These are phyloP conservation scores for Plantago ovata DNA, from an alignment of 257 asterid genomes.

Conservation along the genomic window DNA sequence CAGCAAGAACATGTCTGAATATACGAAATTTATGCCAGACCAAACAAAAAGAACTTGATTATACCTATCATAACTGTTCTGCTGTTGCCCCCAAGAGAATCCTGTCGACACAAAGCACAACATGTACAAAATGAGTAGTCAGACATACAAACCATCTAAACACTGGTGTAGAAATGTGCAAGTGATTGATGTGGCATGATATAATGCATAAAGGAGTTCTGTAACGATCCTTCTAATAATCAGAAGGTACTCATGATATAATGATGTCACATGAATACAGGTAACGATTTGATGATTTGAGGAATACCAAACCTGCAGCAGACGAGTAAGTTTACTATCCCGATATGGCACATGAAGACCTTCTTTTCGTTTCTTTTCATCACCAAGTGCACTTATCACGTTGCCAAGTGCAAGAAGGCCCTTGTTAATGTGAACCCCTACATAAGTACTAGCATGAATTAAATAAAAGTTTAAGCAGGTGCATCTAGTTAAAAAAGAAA, in stretches of 20 bases:
- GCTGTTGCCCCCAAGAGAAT: conserved; percentile 99
- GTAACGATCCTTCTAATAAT: background rate
- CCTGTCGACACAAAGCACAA: conserved; percentile 49
- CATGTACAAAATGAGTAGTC: no score
- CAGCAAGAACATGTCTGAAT: conserved; percentile 1
- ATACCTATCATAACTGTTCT: conserved; percentile 99
- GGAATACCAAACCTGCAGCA: conserved; percentile 68
- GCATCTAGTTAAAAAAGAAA: conserved; percentile 6
- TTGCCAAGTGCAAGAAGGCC: conserved; percentile 99
- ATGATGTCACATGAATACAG: background rate
- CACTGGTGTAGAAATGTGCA: no score
- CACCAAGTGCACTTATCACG: conserved; percentile 98
- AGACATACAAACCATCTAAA: no score
- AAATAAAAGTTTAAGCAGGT: conserved; percentile 15
- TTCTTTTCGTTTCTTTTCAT: conserved; percentile 95
- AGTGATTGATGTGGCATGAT: no score
- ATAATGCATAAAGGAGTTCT: background rate
- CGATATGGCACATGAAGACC: conserved; percentile 95
- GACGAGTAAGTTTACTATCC: conserved; percentile 98
- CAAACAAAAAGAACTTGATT: conserved; percentile 4
- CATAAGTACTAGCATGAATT: conserved; percentile 10
- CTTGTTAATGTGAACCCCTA: conserved; percentile 98
- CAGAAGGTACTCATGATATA: conserved; percentile 2
- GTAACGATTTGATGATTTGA: conserved; percentile 5
- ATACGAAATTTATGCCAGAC: background rate